Percentiles rank a stretch among this genome's conserved stretches.
These are phyloP conservation scores for Telfairia occidentalis DNA, from an alignment of 331 rosid species.

Conservation along the genomic window DNA sequence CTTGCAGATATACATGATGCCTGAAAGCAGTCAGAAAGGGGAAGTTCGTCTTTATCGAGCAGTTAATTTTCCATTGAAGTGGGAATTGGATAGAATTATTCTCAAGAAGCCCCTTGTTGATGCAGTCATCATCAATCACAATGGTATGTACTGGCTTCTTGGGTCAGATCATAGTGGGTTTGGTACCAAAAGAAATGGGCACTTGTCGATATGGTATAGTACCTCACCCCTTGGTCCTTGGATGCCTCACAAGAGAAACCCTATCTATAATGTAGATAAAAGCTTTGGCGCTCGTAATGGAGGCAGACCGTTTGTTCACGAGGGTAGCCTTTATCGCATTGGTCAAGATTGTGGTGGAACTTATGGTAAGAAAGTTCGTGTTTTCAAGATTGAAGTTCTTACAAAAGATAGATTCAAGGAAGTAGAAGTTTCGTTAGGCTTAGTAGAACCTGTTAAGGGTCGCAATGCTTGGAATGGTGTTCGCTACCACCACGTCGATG, in stretches of 20 bases:
- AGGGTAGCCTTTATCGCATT: conserved; percentile 68
- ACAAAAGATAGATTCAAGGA: conserved; percentile 55
- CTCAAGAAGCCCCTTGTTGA: conserved; percentile 79
- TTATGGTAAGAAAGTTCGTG: conserved; percentile 59
- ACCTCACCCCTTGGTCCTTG: conserved; percentile 87
- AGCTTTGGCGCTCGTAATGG: conserved; percentile 94
- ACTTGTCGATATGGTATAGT: conserved; percentile 84
- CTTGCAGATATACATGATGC: conserved; percentile 86
- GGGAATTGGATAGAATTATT: conserved; percentile 69
- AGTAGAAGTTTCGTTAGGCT: conserved; percentile 64
- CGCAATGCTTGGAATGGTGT: conserved; percentile 91
- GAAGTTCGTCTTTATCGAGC: conserved; percentile 87
- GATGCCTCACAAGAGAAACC: conserved; percentile 73
- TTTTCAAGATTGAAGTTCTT: conserved; percentile 75
- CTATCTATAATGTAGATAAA: conserved; percentile 57
- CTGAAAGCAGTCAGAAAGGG: conserved; percentile 75
- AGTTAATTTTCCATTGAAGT: conserved; percentile 62
- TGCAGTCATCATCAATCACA: conserved; percentile 44
- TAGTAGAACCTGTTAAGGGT: conserved; percentile 62
- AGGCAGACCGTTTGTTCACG: conserved; percentile 78
- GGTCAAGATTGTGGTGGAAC: conserved; percentile 96
- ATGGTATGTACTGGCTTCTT: conserved; percentile 73
- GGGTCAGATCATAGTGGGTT: conserved; percentile 91
- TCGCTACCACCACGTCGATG: conserved; percentile 90
- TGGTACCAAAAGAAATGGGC: conserved; percentile 76